A percentile compares a stretch with the other conserved stretches of the same genome.
Evolutionary conservation across 1,284 basidiomycete genomes (phyloP).

Genomic region (Agroathelia rolfsii): DNA sequence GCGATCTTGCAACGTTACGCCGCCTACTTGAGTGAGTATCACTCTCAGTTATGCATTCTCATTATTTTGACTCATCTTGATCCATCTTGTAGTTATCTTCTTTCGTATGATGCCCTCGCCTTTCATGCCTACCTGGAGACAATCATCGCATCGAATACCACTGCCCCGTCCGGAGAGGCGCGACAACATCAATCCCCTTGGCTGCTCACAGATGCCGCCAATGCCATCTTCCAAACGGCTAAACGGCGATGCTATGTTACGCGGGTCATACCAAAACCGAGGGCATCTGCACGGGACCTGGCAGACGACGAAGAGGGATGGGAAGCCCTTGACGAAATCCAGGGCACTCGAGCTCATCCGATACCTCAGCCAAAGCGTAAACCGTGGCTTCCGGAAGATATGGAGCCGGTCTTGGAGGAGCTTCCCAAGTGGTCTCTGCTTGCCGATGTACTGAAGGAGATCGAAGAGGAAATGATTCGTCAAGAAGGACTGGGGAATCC

Average conservation of each 20-base stretch:
- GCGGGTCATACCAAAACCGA: too few species aligned
- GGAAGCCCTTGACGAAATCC: conserved; percentile 56
- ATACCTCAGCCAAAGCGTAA: too few species aligned
- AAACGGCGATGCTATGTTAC: conserved; percentile 79
- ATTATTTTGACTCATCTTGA: background rate
- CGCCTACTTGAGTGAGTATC: conserved; percentile 67
- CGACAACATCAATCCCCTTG: conserved; percentile 70
- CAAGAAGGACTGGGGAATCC: conserved; percentile 36
- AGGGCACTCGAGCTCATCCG: too few species aligned
- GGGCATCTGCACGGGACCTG: too few species aligned
- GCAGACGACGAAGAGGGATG: conserved; percentile 64
- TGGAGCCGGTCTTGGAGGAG: conserved; percentile 87
- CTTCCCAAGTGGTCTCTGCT: conserved; percentile 91
- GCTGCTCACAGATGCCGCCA: conserved; percentile 86
- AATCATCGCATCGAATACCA: conserved; percentile 68
- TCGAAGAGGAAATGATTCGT: conserved; percentile 78
- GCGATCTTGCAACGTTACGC: conserved; percentile 80
- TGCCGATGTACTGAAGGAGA: conserved; percentile 81
- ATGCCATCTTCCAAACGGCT: conserved; percentile 80
- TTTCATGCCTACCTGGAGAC: conserved; percentile 93
- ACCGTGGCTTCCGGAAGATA: conserved; percentile 67
- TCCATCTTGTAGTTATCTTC: conserved; percentile 55
- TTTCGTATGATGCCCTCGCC: conserved; percentile 86
- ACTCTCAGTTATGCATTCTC: conserved; percentile 2
- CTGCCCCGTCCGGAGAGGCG: conserved; percentile 36